phyloP scores from a whole-genome alignment of 495 filamentous ascomycete species.

The Talaromyces ruber region DNA sequence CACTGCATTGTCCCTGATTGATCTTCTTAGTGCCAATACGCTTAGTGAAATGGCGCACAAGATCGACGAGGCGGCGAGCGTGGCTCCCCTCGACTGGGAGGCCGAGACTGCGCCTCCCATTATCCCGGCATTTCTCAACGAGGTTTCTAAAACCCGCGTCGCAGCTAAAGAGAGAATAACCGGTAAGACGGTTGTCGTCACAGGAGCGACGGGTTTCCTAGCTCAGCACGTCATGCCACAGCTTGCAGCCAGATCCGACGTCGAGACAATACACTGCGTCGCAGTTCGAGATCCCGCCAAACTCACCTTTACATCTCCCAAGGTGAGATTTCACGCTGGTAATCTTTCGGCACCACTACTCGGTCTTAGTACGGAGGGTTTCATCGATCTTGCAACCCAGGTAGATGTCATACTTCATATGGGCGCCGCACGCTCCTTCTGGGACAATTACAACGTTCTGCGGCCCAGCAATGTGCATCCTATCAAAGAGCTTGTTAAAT shows the following conservation, averaged over 20 bases:
- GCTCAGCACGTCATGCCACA: constrained; percentile 9
- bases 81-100: constrained; percentile 20
- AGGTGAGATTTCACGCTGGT: constrained; percentile 27
- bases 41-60: constrained; percentile 21
- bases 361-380: constrained; percentile 21
- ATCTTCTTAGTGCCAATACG: constrained; percentile 26
- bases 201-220: constrained; percentile 14
- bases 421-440: constrained; percentile 31
- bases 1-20: constrained; percentile 13
- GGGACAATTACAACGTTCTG: constrained; percentile 29
- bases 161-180: background rate
- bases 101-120: constrained; percentile 8
- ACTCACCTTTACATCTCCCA: constrained; percentile 6
- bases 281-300: background rate
- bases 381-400: constrained; percentile 10
- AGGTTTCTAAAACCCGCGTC: background rate
- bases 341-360: constrained; percentile 21
- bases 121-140: background rate
- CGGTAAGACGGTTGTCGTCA: constrained; percentile 8
- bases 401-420: constrained; percentile 35
- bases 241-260: background rate
- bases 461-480: constrained; percentile 24
- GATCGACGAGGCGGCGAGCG: background rate
- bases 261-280: constrained; percentile 4
- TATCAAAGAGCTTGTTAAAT: constrained; percentile 22